A percentile compares a stretch with the other conserved stretches of the same genome.
Evolutionary conservation across 352 stramenopile species (phyloP).

Genomic region (Phytophthora multivora): DNA sequence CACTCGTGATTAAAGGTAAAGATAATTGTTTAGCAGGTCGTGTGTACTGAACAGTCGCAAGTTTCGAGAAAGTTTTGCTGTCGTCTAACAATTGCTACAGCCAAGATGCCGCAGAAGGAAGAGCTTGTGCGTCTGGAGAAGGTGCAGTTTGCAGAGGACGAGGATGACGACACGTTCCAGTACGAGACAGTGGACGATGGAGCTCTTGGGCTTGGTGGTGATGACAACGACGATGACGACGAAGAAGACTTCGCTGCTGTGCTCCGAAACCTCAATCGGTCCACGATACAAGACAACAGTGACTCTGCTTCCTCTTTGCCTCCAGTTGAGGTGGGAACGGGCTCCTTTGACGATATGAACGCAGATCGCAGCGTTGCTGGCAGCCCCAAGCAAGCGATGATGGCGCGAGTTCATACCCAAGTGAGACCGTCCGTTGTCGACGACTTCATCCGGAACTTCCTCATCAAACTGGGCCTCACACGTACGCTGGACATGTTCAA

Average conservation of each 20-base stretch:
- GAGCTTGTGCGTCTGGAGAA: slow-evolving; percentile 89
- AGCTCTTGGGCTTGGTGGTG: slow-evolving; percentile 44
- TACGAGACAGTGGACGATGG: slow-evolving; percentile 81
- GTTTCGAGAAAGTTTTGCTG: slow-evolving; percentile 6
- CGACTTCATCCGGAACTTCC: slow-evolving; percentile 95
- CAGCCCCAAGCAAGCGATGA: slow-evolving; percentile 30
- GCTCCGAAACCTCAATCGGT: slow-evolving; percentile 73
- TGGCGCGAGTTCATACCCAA: slow-evolving; percentile 56
- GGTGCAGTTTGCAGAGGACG: slow-evolving; percentile 83
- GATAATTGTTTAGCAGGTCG: slow-evolving; percentile 21
- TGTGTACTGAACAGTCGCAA: slow-evolving; percentile 26
- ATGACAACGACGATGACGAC: slow-evolving; percentile 84
- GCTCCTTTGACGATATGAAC: slow-evolving; percentile 15
- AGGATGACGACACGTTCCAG: slow-evolving; percentile 83
- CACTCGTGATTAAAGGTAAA: slow-evolving; percentile 18
- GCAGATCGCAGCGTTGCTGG: slow-evolving; percentile 22
- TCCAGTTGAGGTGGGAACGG: slow-evolving; percentile 3
- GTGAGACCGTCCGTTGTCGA: slow-evolving; percentile 90
- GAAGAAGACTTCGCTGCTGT: slow-evolving; percentile 89
- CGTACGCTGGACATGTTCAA: slow-evolving; percentile 95
- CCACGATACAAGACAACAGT: slow-evolving; percentile 40
- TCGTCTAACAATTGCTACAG: slow-evolving; percentile 8
- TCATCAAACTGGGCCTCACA: slow-evolving; percentile 93
- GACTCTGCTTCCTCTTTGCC: slow-evolving; percentile 9
- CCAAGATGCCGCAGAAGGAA: slow-evolving; percentile 49